These are phyloP conservation scores for Boletus huronensis DNA, from an alignment of 768 basidiomycete species.

Conservation along the genomic window DNA sequence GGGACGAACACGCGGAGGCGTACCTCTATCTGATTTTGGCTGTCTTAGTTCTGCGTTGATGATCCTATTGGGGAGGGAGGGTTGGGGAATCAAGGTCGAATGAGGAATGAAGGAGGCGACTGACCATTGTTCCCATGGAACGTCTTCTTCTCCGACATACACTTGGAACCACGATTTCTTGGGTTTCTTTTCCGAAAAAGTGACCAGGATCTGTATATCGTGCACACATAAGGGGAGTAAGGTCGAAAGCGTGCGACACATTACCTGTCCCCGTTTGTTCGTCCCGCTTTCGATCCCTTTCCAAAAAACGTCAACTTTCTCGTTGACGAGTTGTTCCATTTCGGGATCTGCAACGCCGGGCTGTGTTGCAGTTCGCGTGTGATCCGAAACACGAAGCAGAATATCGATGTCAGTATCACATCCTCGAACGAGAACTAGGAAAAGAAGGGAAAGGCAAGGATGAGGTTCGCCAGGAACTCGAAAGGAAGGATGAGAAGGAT, in stretches of 20 bases:
- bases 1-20: neutral
- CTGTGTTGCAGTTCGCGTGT: conserved; percentile 33
- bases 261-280: conserved; percentile 68
- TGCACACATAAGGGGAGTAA: neutral
- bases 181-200: conserved; percentile 71
- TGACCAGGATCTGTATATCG: conserved; percentile 52
- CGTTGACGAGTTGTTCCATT: conserved; percentile 67
- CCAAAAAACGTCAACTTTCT: conserved; percentile 79
- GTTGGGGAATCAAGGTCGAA: neutral
- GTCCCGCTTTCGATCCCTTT: conserved; percentile 62
- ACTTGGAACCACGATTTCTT: conserved; percentile 79
- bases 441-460: no score
- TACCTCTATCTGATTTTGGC: conserved; percentile 62
- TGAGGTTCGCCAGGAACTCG: neutral
- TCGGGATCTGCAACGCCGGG: conserved; percentile 74
- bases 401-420: neutral
- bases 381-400: neutral
- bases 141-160: conserved; percentile 72
- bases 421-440: neutral
- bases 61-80: conserved; percentile 43
- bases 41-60: conserved; percentile 79
- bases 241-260: neutral
- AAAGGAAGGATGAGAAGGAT: neutral
- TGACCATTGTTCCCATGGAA: conserved; percentile 86
- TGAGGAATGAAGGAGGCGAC: conserved; percentile 8